Evolutionary conservation across 1,284 basidiomycete genomes (phyloP).

Genomic region (Cryptococcus neoformans): DNA sequence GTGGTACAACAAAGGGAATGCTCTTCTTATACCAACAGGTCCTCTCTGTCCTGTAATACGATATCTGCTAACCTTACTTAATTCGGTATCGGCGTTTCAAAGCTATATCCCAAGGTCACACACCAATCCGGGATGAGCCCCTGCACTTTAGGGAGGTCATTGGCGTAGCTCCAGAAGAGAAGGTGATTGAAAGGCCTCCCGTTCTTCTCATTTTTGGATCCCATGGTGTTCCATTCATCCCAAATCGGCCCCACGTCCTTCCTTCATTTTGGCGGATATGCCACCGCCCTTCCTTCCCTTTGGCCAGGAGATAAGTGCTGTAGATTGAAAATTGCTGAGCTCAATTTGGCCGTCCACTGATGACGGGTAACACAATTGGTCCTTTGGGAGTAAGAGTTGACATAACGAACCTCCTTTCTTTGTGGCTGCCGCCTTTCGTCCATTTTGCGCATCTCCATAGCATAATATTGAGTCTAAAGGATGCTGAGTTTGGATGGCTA

Average conservation of each 20-base stretch:
- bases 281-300: too few relatives aligned
- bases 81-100: background rate
- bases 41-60: background rate
- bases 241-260: background rate
- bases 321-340: too few relatives aligned
- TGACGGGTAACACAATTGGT: too few relatives aligned
- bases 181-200: background rate
- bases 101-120: background rate
- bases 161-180: background rate
- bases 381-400: too few relatives aligned
- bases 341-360: too few relatives aligned
- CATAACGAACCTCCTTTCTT: too few relatives aligned
- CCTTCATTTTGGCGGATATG: too few relatives aligned
- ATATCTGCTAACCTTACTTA: background rate
- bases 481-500: too few relatives aligned
- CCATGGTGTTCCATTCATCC: background rate
- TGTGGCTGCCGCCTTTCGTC: too few relatives aligned
- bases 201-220: background rate
- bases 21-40: background rate
- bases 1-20: slow-evolving; percentile 11
- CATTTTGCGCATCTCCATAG: too few relatives aligned
- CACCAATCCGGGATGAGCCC: background rate
- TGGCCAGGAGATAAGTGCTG: too few relatives aligned
- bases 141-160: background rate
- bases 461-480: too few relatives aligned